Conservation (phyloP, 108 stramenopile genomes). For the Pelagomonas calceolata region DNA sequence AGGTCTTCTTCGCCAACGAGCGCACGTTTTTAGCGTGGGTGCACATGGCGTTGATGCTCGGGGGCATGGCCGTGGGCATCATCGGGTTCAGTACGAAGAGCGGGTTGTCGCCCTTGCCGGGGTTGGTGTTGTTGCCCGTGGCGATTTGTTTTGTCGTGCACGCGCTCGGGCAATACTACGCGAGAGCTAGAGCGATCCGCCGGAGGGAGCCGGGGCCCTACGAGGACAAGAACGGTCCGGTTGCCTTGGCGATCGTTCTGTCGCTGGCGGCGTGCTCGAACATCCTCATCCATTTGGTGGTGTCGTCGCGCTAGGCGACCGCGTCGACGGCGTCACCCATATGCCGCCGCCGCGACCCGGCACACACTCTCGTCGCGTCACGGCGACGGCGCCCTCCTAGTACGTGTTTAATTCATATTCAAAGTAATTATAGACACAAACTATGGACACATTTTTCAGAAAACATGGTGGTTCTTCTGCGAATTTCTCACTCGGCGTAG, state of each 20-base stretch:
- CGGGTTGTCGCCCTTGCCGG: constrained; percentile 35
- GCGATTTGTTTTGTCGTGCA: constrained; percentile 70
- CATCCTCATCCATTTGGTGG: constrained; percentile 59
- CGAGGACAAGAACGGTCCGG: constrained; percentile 68
- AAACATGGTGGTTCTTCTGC: too few relatives aligned
- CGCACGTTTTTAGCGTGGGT: constrained; percentile 92
- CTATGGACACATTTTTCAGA: too few relatives aligned
- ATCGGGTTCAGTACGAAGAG: constrained; percentile 44
- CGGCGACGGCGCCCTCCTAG: too few relatives aligned
- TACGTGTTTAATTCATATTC: too few relatives aligned
- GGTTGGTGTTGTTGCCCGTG: constrained; percentile 66
- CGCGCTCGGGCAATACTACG: constrained; percentile 67
- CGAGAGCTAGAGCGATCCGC: constrained; percentile 67
- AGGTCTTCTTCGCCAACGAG: constrained; percentile 90
- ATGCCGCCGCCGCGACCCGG: too few relatives aligned
- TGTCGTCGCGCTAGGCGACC: too few relatives aligned
- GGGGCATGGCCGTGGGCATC: constrained; percentile 69
- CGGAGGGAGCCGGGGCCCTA: constrained; percentile 73
- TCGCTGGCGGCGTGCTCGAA: constrained; percentile 64
- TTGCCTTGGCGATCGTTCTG: constrained; percentile 63
- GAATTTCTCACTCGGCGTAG: too few relatives aligned
- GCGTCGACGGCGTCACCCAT: too few relatives aligned
- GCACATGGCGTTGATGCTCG: constrained; percentile 63
- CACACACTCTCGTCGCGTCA: too few relatives aligned
- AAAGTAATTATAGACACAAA: too few relatives aligned